A percentile compares a stretch with the other conserved stretches of the same genome.
These are phyloP conservation scores for Aspergillus affinis DNA, from an alignment of 495 filamentous ascomycete species.

Conservation along the genomic window DNA sequence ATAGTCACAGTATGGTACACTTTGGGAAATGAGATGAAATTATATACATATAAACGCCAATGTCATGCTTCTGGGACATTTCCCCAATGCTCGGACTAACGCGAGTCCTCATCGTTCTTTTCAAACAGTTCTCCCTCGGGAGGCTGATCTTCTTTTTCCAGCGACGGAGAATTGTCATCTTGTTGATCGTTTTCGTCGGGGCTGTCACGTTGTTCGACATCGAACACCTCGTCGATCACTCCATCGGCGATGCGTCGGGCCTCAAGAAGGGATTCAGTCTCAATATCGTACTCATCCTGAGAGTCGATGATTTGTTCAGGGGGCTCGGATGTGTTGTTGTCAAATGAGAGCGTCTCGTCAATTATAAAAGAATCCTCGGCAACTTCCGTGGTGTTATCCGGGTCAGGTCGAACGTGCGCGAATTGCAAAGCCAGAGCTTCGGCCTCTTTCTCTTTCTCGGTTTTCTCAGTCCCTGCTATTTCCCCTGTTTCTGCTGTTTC, in stretches of 20 bases:
- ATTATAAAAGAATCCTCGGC: not conserved
- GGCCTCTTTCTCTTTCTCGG: not conserved
- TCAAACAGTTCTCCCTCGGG: not conserved
- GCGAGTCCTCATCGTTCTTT: not conserved
- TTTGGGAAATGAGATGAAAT: not conserved
- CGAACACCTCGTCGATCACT: slow-evolving; percentile 19
- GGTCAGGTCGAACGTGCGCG: not conserved
- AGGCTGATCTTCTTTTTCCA: not conserved
- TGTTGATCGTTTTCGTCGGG: not conserved
- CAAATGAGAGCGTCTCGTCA: not conserved
- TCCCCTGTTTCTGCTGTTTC: not conserved
- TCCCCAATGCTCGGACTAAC: not conserved
- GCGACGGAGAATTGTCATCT: not conserved
- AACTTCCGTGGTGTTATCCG: not conserved
- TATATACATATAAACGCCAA: not conserved
- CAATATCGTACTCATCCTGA: slow-evolving; percentile 28
- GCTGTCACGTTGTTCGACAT: slow-evolving; percentile 9
- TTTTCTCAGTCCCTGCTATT: not conserved
- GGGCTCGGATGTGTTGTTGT: not conserved
- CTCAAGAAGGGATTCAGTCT: slow-evolving; percentile 22
- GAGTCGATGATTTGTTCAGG: slow-evolving; percentile 18
- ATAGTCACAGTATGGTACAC: not conserved
- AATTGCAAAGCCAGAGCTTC: not conserved
- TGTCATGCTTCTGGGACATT: not conserved
- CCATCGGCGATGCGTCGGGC: slow-evolving; percentile 8